phyloP scores from a whole-genome alignment of 768 basidiomycete species.

The Leccinellum luteum region DNA sequence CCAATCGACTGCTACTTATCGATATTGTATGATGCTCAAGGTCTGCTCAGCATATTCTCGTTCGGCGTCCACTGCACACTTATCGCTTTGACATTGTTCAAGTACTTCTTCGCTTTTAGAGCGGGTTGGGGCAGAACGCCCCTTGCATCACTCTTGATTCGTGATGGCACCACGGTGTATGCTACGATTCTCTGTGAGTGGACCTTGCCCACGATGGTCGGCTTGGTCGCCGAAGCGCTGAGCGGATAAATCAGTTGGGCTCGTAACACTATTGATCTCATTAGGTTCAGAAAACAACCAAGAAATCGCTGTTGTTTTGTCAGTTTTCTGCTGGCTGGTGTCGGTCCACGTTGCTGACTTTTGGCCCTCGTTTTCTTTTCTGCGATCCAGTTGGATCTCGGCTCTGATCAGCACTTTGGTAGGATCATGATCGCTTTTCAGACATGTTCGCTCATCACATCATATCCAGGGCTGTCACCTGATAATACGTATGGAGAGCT shows the following conservation, averaged over 20 bases:
- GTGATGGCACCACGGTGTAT: slow-evolving; percentile 13
- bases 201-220: not conserved
- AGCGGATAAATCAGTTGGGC: not conserved
- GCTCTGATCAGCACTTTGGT: slow-evolving; percentile 13
- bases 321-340: not conserved
- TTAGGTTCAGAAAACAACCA: not conserved
- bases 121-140: slow-evolving; percentile 18
- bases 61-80: slow-evolving; percentile 17
- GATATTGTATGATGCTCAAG: not conserved
- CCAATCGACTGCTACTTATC: not conserved
- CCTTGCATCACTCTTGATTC: slow-evolving; percentile 22
- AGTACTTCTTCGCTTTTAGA: slow-evolving; percentile 15
- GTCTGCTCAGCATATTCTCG: slow-evolving; percentile 9
- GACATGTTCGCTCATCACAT: not conserved
- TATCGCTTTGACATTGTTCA: slow-evolving; percentile 16
- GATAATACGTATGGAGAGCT: slow-evolving; percentile 22
- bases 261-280: not conserved
- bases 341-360: slow-evolving; percentile 1
- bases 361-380: not conserved
- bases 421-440: not conserved
- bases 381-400: slow-evolving; percentile 13
- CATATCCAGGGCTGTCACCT: slow-evolving; percentile 22
- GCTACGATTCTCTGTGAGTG: slow-evolving; percentile 9
- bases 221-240: not conserved
- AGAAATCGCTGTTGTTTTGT: slow-evolving; percentile 8